Conservation (phyloP, 352 stramenopile species). For the Hyaloperonospora brassicae region DNA sequence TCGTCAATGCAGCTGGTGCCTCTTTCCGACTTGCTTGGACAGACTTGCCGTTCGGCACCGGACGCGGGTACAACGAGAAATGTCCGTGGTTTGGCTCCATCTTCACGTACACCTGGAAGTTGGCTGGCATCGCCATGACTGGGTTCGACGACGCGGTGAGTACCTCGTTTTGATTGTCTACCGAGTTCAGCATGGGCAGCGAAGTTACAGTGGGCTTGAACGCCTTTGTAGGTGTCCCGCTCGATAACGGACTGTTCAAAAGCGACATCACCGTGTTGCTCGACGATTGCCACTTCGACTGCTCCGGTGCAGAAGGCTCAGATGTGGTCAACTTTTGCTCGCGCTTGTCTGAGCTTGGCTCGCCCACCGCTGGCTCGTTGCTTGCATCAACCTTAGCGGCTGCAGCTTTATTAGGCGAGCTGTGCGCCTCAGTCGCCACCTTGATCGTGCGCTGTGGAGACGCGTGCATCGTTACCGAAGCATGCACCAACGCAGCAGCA, state of each 20-base stretch:
- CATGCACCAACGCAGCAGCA: constrained; percentile 6
- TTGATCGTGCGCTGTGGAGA: constrained; percentile 31
- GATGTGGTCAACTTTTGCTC: constrained; percentile 7
- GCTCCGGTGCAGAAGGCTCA: constrained; percentile 4
- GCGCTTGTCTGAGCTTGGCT: constrained; percentile 8
- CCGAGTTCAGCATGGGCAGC: constrained; percentile 31
- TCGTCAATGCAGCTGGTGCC: constrained; percentile 8
- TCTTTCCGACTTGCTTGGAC: constrained; percentile 19
- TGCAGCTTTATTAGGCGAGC: constrained; percentile 28
- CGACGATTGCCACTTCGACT: constrained; percentile 29
- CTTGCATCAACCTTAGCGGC: constrained; percentile 22
- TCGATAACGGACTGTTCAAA: constrained; percentile 57
- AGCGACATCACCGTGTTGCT: constrained; percentile 63
- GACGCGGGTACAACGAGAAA: constrained; percentile 23
- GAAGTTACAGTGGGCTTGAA: constrained; percentile 29
- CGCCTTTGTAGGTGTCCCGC: constrained; percentile 25
- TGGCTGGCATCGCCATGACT: constrained; percentile 15
- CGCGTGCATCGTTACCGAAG: constrained; percentile 16
- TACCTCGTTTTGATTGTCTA: constrained; percentile 8
- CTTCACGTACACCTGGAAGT: constrained; percentile 46
- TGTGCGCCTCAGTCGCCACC: constrained; percentile 22
- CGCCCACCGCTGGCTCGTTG: constrained; percentile 6
- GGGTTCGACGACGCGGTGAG: constrained; percentile 12
- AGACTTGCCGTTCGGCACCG: constrained; percentile 18
- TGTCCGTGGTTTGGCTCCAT: constrained; percentile 40